phyloP scores from a whole-genome alignment of 208 protist genomes.

The Crithidia bombi region DNA sequence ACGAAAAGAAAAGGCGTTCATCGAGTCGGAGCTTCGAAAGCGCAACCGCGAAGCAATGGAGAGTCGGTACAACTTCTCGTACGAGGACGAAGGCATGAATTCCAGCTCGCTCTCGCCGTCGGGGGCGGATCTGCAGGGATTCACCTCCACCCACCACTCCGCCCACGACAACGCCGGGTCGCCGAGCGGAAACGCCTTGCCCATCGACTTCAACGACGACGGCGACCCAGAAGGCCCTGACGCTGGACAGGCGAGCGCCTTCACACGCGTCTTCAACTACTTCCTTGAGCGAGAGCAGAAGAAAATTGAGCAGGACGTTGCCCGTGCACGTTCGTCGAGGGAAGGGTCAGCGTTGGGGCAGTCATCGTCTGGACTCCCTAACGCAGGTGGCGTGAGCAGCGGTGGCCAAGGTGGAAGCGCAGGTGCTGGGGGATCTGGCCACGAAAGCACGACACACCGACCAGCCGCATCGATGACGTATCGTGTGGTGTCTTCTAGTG shows the following conservation, averaged over 20 bases:
- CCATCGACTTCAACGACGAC: conserved; percentile 53
- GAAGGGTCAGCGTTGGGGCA: conserved; percentile 19
- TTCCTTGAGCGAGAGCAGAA: conserved; percentile 68
- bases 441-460: conserved; percentile 29
- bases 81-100: conserved; percentile 65
- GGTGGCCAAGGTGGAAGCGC: background rate
- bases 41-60: conserved; percentile 80
- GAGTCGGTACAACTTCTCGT: conserved; percentile 76
- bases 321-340: conserved; percentile 36
- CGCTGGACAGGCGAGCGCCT: conserved; percentile 50
- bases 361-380: background rate
- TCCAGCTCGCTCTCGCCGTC: conserved; percentile 34
- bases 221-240: conserved; percentile 26
- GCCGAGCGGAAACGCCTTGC: conserved; percentile 18
- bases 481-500: conserved; percentile 55
- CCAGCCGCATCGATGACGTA: conserved; percentile 41
- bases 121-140: conserved; percentile 13
- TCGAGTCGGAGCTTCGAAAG: conserved; percentile 66
- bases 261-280: conserved; percentile 66
- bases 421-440: conserved; percentile 15
- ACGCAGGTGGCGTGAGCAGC: background rate
- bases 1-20: conserved; percentile 63
- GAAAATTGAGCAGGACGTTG: conserved; percentile 62
- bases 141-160: conserved; percentile 14
- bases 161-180: conserved; percentile 11